Base-by-base conservation (phyloP, 805 yeast species). In the Diddensiella caesifluorescens region DNA sequence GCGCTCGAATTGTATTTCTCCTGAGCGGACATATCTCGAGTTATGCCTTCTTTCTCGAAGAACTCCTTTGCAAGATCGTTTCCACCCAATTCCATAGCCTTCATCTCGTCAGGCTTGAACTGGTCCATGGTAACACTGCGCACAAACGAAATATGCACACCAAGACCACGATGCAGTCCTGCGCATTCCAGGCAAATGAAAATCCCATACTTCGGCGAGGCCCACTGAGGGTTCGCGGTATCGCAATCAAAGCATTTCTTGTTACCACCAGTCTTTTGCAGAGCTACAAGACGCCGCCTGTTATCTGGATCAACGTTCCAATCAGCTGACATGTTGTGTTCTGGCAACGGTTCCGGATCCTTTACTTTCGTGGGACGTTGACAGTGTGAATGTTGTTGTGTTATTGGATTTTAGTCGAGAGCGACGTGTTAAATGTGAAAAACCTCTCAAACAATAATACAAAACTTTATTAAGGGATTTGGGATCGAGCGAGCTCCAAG, bases 191-290 rank as follows among this genome's bases (percentile, higher is more conserved):
- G 74, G 64, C 98, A 92, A 59, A 92, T 90, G 65, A 89, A 92
- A 47, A 92, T 84, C 46, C 98, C 98, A 65, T 90, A 88, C 64
- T 92, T 92, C 27, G 97, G 97, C 10, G 96, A 87, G 1, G 97
- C 97, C 98, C 98, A 92, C 63, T 92, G 98, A 6, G 98, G 98
- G 61, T 89, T 90, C 45, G 95, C 95, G 1, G 97, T 95, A 28
- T 69, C 73, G 65, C 98, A 92, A 62, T 92, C 98, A 62, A 87
- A 83, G 65, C 98, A 92, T 62, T 77, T 80, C 67, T 83, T 87
- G 69, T 88, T 87, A 10, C 70, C 81, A 21, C 90, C 95, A 35
- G 70, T 69, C 60, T 87, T 87, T 59, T 90, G 97, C 47, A 90
- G 67, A 32, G 79, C 79, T 52, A 60, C 50, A 39, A 64, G 58